These are phyloP conservation scores for Dichomitus squalens DNA, from an alignment of 1,284 basidiomycete genomes.

Conservation along the genomic window DNA sequence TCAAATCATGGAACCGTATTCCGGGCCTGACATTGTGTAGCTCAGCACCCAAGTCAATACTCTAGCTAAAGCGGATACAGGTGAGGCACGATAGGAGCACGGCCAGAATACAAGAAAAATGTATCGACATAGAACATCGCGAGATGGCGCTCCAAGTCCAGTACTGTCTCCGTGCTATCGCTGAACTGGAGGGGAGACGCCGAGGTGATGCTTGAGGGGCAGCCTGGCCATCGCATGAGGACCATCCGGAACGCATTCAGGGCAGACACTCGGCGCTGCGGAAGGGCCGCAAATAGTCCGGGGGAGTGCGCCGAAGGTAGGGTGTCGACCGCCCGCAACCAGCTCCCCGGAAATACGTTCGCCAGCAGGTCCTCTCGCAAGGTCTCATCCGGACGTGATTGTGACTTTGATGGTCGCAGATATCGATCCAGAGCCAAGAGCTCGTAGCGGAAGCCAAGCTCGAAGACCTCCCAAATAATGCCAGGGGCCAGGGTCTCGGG, in stretches of 20 bases:
- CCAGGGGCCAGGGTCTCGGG: not conserved
- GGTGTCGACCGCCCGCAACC: not conserved
- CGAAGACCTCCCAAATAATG: slow-evolving; percentile 8
- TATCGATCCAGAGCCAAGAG: slow-evolving; percentile 1
- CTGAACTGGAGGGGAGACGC: not conserved
- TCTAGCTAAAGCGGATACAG: no score
- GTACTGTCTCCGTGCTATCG: not conserved
- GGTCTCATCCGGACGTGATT: not conserved
- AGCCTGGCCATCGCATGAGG: not conserved
- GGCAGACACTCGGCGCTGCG: not conserved
- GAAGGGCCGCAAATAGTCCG: not conserved
- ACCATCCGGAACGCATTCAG: not conserved
- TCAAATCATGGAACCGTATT: no score
- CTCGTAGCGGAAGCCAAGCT: slow-evolving; percentile 13
- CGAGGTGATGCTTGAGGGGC: not conserved
- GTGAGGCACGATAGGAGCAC: not conserved
- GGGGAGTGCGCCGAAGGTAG: not conserved
- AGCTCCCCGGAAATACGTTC: not conserved
- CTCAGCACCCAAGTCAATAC: no score
- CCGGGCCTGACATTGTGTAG: no score
- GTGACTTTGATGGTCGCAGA: not conserved
- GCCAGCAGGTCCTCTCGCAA: not conserved
- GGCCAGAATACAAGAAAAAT: not conserved
- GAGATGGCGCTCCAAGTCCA: not conserved
- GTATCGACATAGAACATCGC: not conserved